Evolutionary conservation across 176 grass and related monocot genomes (phyloP).

Genomic region (maize (Zea mays)): Zm-B73-REFERENCE-NAM-5.0 NC_050103.1:170359501-170360000

Average conservation of each 20-base stretch:
- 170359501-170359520: not conserved
- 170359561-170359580: not conserved
- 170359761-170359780: conserved; percentile 10
- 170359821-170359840: not conserved
- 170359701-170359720: not conserved
- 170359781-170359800: not conserved
- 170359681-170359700: conserved; percentile 10
- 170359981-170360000: not conserved
- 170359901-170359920: not conserved
- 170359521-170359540: not conserved
- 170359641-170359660: not conserved
- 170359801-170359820: not conserved
- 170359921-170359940: not conserved
- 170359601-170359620: not conserved
- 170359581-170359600: not conserved
- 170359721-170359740: not conserved
- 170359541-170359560: not conserved
- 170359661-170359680: not conserved
- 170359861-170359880: conserved; percentile 10
- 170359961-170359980: not conserved
- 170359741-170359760: not conserved
- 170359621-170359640: not conserved
- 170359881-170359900: conserved; percentile 13
- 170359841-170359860: not conserved
- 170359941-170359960: not conserved